These are phyloP conservation scores for Russula dissimulans DNA, from an alignment of 768 basidiomycete genomes.

Conservation along the genomic window DNA sequence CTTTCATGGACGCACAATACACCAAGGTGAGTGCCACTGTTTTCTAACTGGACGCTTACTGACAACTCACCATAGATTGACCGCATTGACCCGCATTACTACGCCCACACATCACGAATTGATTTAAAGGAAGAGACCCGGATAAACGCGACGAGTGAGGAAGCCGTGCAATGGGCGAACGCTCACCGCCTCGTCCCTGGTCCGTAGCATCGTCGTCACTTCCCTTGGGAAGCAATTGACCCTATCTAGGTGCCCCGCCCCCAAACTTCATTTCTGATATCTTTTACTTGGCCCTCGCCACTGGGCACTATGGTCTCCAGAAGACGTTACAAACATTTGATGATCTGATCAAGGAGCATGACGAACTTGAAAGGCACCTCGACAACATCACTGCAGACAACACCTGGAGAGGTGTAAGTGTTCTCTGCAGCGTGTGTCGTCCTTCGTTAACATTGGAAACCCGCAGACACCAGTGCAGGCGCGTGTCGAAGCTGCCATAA, in stretches of 20 bases:
- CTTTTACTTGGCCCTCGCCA: slow-evolving; percentile 81
- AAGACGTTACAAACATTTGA: slow-evolving; percentile 71
- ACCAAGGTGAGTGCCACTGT: slow-evolving; percentile 51
- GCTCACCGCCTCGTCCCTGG: slow-evolving; percentile 39
- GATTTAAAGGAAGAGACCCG: slow-evolving; percentile 84
- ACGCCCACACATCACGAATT: slow-evolving; percentile 60
- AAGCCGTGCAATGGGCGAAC: slow-evolving; percentile 65
- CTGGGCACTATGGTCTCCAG: slow-evolving; percentile 83
- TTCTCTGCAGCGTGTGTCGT: background rate
- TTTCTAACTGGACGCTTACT: background rate
- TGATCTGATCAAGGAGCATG: slow-evolving; percentile 62
- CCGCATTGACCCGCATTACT: slow-evolving; percentile 81
- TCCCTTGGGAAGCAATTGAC: slow-evolving; percentile 21
- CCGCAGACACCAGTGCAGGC: slow-evolving; percentile 59
- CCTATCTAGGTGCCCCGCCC: slow-evolving; percentile 32
- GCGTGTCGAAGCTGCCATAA: slow-evolving; percentile 69
- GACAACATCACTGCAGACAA: slow-evolving; percentile 68
- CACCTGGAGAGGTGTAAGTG: slow-evolving; percentile 73
- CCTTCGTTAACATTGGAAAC: background rate
- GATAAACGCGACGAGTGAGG: slow-evolving; percentile 85
- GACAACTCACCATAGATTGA: slow-evolving; percentile 51
- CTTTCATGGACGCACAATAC: slow-evolving; percentile 88
- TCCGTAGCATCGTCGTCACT: slow-evolving; percentile 20
- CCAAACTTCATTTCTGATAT: slow-evolving; percentile 94
- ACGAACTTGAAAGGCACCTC: slow-evolving; percentile 68